phyloP scores from a whole-genome alignment of 2,329 filamentous ascomycete genomes.

The Sordariomycetes sp. region DNA sequence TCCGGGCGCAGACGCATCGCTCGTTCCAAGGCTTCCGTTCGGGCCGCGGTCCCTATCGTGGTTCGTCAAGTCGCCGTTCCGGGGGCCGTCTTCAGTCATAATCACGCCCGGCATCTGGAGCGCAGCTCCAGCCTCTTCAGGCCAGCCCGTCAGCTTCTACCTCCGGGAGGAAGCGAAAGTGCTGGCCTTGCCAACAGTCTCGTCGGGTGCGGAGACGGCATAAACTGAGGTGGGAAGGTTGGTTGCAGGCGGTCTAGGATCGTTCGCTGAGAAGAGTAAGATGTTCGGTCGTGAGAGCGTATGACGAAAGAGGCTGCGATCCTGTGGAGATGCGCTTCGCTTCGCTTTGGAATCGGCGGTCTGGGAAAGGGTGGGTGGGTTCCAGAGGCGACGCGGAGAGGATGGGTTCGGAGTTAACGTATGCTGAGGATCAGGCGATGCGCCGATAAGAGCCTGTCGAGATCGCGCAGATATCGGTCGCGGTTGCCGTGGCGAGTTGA shows the following conservation, averaged over 20 bases:
- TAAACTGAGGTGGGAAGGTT: background rate
- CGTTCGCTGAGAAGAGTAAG: background rate
- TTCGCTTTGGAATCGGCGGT: background rate
- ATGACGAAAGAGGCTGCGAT: background rate
- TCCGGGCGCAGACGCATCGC: conserved; percentile 20
- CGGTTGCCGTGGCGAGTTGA: background rate
- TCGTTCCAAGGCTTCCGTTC: conserved; percentile 33
- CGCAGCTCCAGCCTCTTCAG: background rate
- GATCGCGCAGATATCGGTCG: background rate
- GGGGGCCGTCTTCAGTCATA: conserved; percentile 44
- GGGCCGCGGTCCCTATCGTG: conserved; percentile 37
- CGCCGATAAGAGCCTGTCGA: background rate
- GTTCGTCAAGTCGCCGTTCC: conserved; percentile 42
- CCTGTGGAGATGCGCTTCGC: background rate
- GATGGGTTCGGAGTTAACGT: background rate
- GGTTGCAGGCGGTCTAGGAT: background rate
- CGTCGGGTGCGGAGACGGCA: background rate
- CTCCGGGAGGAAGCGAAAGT: background rate
- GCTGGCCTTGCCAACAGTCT: background rate
- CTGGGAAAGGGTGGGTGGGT: background rate
- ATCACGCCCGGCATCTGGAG: conserved; percentile 38
- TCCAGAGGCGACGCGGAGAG: background rate
- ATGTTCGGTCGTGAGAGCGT: background rate
- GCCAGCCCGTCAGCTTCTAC: background rate
- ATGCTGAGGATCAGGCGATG: background rate